Evolutionary conservation across 306 rosid genomes (phyloP), one percentile per base, ranked within the genome.

Genomic region (Lablab purpureus): DNA sequence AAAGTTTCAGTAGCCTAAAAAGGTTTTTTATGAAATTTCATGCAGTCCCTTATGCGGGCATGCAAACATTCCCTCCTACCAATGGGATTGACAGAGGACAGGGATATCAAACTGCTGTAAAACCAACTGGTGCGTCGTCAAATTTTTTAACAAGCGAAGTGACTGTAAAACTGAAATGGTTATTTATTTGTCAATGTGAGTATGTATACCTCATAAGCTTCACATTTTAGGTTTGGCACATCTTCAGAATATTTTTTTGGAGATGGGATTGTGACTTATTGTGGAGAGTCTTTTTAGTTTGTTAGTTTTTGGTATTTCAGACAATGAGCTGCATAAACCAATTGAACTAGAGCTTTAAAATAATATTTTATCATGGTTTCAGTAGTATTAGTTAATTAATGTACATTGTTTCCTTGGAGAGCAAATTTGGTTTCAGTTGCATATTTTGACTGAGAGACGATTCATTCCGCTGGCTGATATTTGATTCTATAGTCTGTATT

Each of bases 31-130:
- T 23, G 68, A 67, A 41, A 5, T 14, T 18, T 13, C 54, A 54
- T 77, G 45, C 70, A 90, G 98, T 68, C n/a, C 91, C 92, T 51
- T 86, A 67, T 50, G 97, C 97, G 19, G 90, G 70, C 52, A 37
- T 89, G 97, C 93, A 93, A 84, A 88, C 82, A 63, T 91, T 91
- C 63, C 94, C 93, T 68, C 92, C 94, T 34, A 87, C 37, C 60
- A 86, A 71, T 78, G 95, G 89, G 72, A 89, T 87, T 32, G 87
- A 59, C 67, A 83, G 78, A 71, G 91, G 89, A 82, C 79, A 59
- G 6, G 90, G 92, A 41, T 91, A 91, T 85, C 49, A 12, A 12
- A 43, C 13, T 41, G 13, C 14, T 41, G 46, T 14, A 37, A 37
- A 2, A 10, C 98, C 88, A 86, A 78, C 92, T 1, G 67, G 67